Conservation (phyloP, 2,329 filamentous ascomycete species). For the Chrysosporium queenslandicum region DNA sequence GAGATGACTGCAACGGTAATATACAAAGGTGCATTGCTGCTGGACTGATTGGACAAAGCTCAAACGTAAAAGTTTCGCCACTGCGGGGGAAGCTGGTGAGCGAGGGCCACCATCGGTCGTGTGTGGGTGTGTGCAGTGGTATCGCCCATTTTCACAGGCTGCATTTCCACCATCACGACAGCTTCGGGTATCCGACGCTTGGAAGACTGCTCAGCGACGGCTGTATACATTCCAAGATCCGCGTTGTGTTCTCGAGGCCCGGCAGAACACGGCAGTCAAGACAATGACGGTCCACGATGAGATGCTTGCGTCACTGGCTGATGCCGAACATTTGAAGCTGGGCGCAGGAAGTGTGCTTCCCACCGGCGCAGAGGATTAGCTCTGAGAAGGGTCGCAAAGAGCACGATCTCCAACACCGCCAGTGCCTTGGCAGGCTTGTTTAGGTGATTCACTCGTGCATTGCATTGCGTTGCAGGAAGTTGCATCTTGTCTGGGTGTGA, state of each 20-base stretch:
- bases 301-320: no score
- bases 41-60: slow-evolving; percentile 3
- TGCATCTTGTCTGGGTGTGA: no score
- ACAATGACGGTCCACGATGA: no score
- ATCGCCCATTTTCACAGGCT: neutral
- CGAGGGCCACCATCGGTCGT: neutral
- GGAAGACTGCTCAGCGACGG: neutral
- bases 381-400: neutral
- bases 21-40: neutral
- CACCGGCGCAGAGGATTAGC: no score
- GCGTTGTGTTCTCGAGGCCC: no score
- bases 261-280: no score
- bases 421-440: neutral
- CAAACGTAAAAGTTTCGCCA: slow-evolving; percentile 2
- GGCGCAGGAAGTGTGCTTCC: no score
- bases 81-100: slow-evolving; percentile 5
- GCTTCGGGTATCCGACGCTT: neutral
- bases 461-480: neutral
- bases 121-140: neutral
- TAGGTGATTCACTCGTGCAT: neutral
- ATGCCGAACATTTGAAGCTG: no score
- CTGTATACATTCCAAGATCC: no score
- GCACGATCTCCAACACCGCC: neutral
- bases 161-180: neutral
- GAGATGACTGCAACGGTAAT: neutral